Percentiles rank a stretch among this genome's conserved stretches.
Evolutionary conservation across 1,284 basidiomycete species (phyloP).

Genomic region (Ceratobasidium sp.): DNA sequence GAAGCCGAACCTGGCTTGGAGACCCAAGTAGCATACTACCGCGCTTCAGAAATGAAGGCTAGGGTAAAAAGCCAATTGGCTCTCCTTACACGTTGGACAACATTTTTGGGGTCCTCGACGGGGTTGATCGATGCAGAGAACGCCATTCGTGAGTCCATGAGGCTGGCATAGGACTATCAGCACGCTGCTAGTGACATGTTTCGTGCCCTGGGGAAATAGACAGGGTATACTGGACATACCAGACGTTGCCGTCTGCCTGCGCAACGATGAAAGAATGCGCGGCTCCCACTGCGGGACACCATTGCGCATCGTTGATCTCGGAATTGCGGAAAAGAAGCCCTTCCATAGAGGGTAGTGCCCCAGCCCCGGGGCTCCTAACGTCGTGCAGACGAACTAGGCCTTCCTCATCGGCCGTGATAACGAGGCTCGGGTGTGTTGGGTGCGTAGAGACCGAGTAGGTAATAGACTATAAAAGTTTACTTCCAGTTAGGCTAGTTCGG

Average conservation of each 20-base stretch:
- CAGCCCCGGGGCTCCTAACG: slow-evolving; percentile 35
- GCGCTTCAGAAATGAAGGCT: slow-evolving; percentile 4
- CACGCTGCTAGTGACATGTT: slow-evolving; percentile 21
- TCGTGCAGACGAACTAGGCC: slow-evolving; percentile 41
- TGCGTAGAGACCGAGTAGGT: slow-evolving; percentile 41
- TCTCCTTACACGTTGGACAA: slow-evolving; percentile 34
- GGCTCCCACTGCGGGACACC: slow-evolving; percentile 38
- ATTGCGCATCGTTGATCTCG: slow-evolving; percentile 45
- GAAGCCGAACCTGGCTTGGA: slow-evolving; percentile 38
- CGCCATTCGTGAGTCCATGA: slow-evolving; percentile 41
- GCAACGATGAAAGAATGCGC: slow-evolving; percentile 42
- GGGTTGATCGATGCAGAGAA: slow-evolving; percentile 42
- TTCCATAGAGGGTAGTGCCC: slow-evolving; percentile 43
- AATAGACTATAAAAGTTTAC: slow-evolving; percentile 14
- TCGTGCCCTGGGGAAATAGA: slow-evolving; percentile 16
- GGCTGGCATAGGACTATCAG: slow-evolving; percentile 15
- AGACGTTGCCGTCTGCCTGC: slow-evolving; percentile 39
- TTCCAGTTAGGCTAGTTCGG: slow-evolving; percentile 43
- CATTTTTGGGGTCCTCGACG: slow-evolving; percentile 39
- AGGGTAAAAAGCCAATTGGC: slow-evolving; percentile 1
- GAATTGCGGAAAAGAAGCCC: slow-evolving; percentile 40
- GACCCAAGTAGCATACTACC: slow-evolving; percentile 42
- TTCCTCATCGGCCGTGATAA: slow-evolving; percentile 38
- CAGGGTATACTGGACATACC: slow-evolving; percentile 9
- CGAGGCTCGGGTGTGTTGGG: slow-evolving; percentile 41